A percentile compares a stretch with the other conserved stretches of the same genome.
Conservation (phyloP, 2,329 filamentous ascomycete genomes). For the Stagonosporopsis cucurbitacearum region DNA sequence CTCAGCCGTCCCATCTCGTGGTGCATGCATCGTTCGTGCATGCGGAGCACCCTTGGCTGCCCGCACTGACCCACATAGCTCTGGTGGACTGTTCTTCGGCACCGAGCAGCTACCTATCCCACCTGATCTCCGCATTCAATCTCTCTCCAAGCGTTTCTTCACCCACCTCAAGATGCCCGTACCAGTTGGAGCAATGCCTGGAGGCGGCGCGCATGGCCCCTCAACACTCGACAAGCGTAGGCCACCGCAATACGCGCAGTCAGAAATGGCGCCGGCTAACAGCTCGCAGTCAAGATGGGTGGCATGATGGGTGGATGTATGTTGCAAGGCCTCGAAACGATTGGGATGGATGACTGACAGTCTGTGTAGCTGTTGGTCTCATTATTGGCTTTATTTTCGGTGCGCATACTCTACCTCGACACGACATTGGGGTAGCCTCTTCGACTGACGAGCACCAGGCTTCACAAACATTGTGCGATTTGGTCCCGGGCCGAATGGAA, state of each 20-base stretch:
- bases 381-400: conserved; percentile 99
- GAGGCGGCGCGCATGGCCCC: conserved; percentile 57
- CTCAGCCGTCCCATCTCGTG: not conserved
- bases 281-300: conserved; percentile 85
- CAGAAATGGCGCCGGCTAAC: conserved; percentile 42
- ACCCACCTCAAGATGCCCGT: conserved; percentile 59
- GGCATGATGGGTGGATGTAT: conserved; percentile 98
- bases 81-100: conserved; percentile 13
- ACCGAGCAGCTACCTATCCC: conserved; percentile 19
- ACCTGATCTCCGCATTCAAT: conserved; percentile 23
- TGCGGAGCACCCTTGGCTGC: conserved; percentile 16
- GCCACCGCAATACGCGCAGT: conserved; percentile 33
- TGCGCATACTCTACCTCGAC: conserved; percentile 51
- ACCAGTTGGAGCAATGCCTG: conserved; percentile 56
- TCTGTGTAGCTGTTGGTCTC: conserved; percentile 78
- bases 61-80: conserved; percentile 17
- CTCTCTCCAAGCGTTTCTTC: conserved; percentile 3
- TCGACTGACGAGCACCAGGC: conserved; percentile 60
- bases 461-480: conserved; percentile 95
- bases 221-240: conserved; percentile 75
- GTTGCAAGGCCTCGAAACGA: conserved; percentile 49
- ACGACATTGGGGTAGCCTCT: not conserved
- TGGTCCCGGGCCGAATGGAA: conserved; percentile 89
- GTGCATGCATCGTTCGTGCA: not conserved
- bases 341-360: conserved; percentile 22